Evolutionary conservation across 2,329 filamentous ascomycete genomes (phyloP).

Genomic region (Fusarium fracticaudum): DNA sequence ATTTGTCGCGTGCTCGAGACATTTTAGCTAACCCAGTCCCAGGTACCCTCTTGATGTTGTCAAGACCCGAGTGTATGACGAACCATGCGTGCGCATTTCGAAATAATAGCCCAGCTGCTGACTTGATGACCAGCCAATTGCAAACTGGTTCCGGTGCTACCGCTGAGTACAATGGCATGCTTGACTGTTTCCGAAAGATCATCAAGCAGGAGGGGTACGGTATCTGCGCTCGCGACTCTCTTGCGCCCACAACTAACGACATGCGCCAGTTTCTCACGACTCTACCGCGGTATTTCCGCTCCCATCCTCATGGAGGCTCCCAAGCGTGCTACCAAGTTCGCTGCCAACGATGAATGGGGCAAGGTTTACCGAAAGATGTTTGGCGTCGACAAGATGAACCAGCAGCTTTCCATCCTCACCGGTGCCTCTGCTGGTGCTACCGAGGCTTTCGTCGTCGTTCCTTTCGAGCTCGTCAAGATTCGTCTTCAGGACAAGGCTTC

Average conservation of each 20-base stretch:
- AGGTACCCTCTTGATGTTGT: constrained; percentile 99
- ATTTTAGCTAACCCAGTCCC: constrained; percentile 34
- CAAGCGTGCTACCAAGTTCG: constrained; percentile 98
- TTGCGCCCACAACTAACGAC: constrained; percentile 30
- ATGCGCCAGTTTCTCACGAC: constrained; percentile 74
- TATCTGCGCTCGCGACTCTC: constrained; percentile 10
- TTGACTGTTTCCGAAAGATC: constrained; percentile 98
- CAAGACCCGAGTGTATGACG: constrained; percentile 91
- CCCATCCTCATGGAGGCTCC: constrained; percentile 96
- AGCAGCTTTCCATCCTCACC: constrained; percentile 89
- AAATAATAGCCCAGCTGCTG: constrained; percentile 18
- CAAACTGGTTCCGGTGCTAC: constrained; percentile 79
- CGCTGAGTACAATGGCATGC: constrained; percentile 95
- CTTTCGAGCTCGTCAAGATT: constrained; percentile 99
- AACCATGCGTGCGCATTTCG: constrained; percentile 31
- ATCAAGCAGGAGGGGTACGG: constrained; percentile 90
- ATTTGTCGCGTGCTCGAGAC: constrained; percentile 33
- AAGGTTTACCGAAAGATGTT: constrained; percentile 91
- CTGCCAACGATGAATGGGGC: constrained; percentile 98
- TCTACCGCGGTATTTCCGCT: constrained; percentile 95
- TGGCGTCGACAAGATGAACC: constrained; percentile 86
- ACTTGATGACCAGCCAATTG: constrained; percentile 72
- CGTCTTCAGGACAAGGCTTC: constrained; percentile 95
- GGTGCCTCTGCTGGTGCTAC: constrained; percentile 95
- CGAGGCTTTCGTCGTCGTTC: constrained; percentile 95